Percentiles rank a stretch among this genome's conserved stretches.
Evolutionary conservation across 2,329 filamentous ascomycete species (phyloP).

Genomic region (Blastomyces gilchristii): DNA sequence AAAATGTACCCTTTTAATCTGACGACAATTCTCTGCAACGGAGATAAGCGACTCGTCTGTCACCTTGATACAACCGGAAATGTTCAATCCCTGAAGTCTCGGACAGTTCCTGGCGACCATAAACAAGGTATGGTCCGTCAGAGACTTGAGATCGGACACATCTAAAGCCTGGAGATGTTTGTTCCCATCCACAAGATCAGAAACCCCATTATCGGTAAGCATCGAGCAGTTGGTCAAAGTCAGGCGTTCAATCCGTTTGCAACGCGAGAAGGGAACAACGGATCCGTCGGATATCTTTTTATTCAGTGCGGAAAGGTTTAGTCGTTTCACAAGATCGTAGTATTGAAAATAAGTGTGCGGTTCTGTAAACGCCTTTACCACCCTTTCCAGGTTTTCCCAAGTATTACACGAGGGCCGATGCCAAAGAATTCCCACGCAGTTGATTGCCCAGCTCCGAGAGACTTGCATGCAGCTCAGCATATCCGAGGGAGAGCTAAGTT

Average conservation of each 20-base stretch:
- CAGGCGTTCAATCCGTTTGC: constrained; percentile 83
- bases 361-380: constrained; percentile 66
- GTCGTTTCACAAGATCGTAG: constrained; percentile 75
- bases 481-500: constrained; percentile 64
- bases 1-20: constrained; percentile 66
- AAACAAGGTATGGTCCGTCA: constrained; percentile 71
- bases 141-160: constrained; percentile 67
- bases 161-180: constrained; percentile 77
- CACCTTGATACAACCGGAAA: constrained; percentile 73
- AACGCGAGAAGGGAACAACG: constrained; percentile 66
- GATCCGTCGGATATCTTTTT: constrained; percentile 79
- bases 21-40: constrained; percentile 71
- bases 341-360: constrained; percentile 78
- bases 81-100: constrained; percentile 82
- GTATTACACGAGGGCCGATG: constrained; percentile 83
- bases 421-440: constrained; percentile 89
- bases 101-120: constrained; percentile 71
- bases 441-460: constrained; percentile 86
- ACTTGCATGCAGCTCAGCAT: constrained; percentile 83
- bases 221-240: constrained; percentile 83
- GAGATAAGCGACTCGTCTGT: constrained; percentile 76
- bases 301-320: constrained; percentile 76
- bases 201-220: constrained; percentile 74
- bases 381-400: constrained; percentile 69
- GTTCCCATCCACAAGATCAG: constrained; percentile 68